Evolutionary conservation across 805 yeast species (phyloP).

Genomic region (Ascoidea rubescens): DNA sequence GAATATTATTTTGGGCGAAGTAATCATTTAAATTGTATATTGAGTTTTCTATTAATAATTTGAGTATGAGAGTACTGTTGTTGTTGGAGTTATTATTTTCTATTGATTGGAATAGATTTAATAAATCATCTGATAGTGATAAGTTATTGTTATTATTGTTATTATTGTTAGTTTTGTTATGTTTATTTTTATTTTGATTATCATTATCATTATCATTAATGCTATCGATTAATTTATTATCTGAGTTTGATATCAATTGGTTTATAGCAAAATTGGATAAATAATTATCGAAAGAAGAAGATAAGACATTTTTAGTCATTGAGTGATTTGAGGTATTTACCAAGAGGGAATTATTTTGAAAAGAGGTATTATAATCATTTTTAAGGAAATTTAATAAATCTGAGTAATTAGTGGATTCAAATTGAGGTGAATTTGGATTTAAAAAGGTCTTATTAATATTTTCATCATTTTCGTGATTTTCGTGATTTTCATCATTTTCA

Average conservation of each 20-base stretch:
- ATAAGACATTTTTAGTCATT: not conserved
- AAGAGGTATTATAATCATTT: not conserved
- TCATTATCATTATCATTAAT: not conserved
- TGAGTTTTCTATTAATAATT: slow-evolving; percentile 30
- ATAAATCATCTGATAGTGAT: not conserved
- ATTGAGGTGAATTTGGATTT: not conserved
- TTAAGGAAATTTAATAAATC: slow-evolving; percentile 4
- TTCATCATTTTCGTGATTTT: slow-evolving; percentile 5
- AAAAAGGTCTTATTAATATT: slow-evolving; percentile 7
- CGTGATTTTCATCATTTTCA: not conserved
- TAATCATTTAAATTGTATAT: slow-evolving; percentile 16
- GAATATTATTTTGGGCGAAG: slow-evolving; percentile 5
- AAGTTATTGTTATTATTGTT: too few species aligned
- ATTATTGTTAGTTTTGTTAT: too few species aligned
- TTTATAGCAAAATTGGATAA: too few species aligned
- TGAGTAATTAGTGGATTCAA: slow-evolving; percentile 8
- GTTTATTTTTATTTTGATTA: too few species aligned
- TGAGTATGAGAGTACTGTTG: slow-evolving; percentile 11
- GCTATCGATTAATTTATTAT: not conserved
- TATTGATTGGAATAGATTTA: not conserved
- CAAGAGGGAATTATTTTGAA: not conserved
- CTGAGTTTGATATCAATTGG: not conserved
- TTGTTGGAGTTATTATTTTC: too few species aligned
- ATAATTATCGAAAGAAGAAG: not conserved
- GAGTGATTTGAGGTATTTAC: not conserved